Evolutionary conservation across 2,329 filamentous ascomycete genomes (phyloP).

Genomic region (Colletotrichum neosansevieriae): DNA sequence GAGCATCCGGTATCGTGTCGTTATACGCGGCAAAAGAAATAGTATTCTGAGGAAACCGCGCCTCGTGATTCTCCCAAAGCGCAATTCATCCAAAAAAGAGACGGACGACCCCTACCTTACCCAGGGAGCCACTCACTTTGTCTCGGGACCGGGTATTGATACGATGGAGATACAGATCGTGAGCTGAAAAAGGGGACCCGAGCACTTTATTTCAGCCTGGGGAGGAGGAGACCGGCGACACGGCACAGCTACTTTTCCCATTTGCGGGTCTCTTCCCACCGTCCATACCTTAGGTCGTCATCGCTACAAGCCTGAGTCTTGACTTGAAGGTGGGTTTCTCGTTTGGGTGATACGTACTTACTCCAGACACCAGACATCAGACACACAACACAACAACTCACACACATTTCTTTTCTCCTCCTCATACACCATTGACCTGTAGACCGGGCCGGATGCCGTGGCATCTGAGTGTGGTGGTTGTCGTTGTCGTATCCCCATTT

Average conservation of each 20-base stretch:
- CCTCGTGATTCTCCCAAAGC: not conserved
- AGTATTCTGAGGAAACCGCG: not conserved
- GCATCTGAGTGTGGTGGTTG: slow-evolving; percentile 2
- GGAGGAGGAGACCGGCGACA: slow-evolving; percentile 3
- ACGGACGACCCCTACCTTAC: slow-evolving; percentile 7
- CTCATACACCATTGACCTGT: not conserved
- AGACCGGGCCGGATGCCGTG: slow-evolving; percentile 4
- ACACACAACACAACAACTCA: not conserved
- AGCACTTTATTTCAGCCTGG: slow-evolving; percentile 18
- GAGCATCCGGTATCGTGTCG: not conserved
- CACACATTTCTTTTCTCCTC: not conserved
- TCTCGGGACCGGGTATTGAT: slow-evolving; percentile 32
- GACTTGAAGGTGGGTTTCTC: too few relatives aligned
- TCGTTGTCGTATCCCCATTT: slow-evolving; percentile 25
- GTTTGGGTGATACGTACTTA: slow-evolving; percentile 6
- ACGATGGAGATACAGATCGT: slow-evolving; percentile 32
- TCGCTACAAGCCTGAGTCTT: not conserved
- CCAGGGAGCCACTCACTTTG: slow-evolving; percentile 6
- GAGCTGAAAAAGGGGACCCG: slow-evolving; percentile 16
- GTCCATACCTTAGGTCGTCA: not conserved
- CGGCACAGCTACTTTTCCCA: not conserved
- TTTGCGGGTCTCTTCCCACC: not conserved
- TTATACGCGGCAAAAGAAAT: slow-evolving; percentile 10
- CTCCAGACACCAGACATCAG: not conserved
- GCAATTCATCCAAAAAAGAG: slow-evolving; percentile 16